These are phyloP conservation scores for Geotrichum carabidarum DNA, from an alignment of 1,139 yeast genomes.

Conservation along the genomic window DNA sequence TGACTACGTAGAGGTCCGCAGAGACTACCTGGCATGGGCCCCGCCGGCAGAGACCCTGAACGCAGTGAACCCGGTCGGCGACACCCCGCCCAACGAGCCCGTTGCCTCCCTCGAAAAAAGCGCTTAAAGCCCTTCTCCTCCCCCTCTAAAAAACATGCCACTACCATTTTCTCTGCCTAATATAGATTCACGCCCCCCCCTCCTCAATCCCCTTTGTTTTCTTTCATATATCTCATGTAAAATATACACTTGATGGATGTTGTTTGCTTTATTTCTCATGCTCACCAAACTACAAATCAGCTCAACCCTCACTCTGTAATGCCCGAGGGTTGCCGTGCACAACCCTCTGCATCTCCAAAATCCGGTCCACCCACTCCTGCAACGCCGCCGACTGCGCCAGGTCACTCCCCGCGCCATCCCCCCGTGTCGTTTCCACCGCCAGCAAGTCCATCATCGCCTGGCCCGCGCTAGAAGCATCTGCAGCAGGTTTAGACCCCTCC, in stretches of 20 bases:
- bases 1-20: conserved; percentile 80
- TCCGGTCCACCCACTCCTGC: conserved; percentile 1
- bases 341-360: neutral
- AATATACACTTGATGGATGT: too few species aligned
- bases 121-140: neutral
- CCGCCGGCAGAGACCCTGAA: conserved; percentile 5
- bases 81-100: conserved; percentile 9
- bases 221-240: too few species aligned
- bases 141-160: neutral
- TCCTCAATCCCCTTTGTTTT: too few species aligned
- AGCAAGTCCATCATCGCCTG: neutral
- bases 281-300: neutral
- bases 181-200: neutral
- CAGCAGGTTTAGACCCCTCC: too few species aligned
- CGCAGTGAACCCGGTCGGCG: conserved; percentile 9
- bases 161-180: neutral
- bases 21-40: conserved; percentile 5
- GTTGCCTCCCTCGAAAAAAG: conserved; percentile 2
- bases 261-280: neutral
- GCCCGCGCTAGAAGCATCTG: too few species aligned
- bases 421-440: neutral
- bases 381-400: conserved; percentile 5
- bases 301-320: too few species aligned
- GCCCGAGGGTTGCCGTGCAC: conserved; percentile 2
- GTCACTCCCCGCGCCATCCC: neutral